Base-by-base conservation (phyloP, 306 rosid genomes). In the Dalbergia oliveri region DNA sequence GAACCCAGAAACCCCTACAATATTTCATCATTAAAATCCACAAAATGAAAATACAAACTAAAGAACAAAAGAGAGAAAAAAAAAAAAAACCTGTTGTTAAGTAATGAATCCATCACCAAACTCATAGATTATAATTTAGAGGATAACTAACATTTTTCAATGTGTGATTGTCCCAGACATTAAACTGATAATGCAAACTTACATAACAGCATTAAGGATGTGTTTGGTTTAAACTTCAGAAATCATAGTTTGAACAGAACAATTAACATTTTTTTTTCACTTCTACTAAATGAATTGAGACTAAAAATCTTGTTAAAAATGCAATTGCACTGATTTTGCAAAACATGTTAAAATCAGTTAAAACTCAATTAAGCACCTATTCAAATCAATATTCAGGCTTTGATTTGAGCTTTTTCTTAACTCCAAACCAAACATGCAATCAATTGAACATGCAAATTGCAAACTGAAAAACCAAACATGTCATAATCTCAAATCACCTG, bases 1-100 rank as follows among this genome's bases (percentile, higher is more conserved):
- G 99, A 94, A 11, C 97, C 99, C 78, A 94, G 10, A 84, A 94
- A 94, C 0, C 86, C 99, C 97, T 94, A 11, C 53, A 47, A 43
- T 26, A 26, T 10, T 47, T 47, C 53, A 47, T 47, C 14, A 47
- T 11, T 5, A 15, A 54, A n/a, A 54, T 7, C n/a, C 60, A 54
- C 60, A n/a, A 54, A 15, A 16, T 15, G 3, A 16, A 16, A 54
- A 16, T 10, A 54, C 18, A 54, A 1, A 11, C 11, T 51, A 16
- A 54, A 4, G 26, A 16, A 15, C 15, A 14, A 3, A 49, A 14
- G 5, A 11, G 6, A 11, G 4, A 12, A 49, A 21, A 21, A 26
- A 26, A 26, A 26, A 2, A 26, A 26, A 2, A 26, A 26, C 2
- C 31, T 26, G 1, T 26, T 26, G 31, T 2, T 26, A 26, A 26